Evolutionary conservation across 2,329 filamentous ascomycete species (phyloP), one percentile per base, ranked within the genome.

Genomic region (Cercospora brassicicola): DNA sequence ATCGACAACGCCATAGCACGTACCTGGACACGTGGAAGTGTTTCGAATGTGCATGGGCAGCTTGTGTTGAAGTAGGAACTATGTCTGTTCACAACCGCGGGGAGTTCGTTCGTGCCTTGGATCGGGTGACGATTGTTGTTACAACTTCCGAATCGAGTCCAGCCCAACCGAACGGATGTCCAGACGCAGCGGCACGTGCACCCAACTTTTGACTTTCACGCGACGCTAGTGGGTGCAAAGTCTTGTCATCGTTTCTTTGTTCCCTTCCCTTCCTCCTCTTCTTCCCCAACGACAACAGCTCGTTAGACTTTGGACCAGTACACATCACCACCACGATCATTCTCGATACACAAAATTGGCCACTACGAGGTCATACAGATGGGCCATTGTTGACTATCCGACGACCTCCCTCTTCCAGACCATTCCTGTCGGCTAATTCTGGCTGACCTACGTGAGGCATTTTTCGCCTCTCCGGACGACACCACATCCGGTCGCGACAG

Each of bases 351-450:
- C 33, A 45, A 23, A 42, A 20, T 30, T 8, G 28, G 30, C 59
- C 45, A 45, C 23, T 18, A 20, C 23, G 39, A 57, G 60, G 59
- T 65, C 62, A 42, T 31, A 56, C 68, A 53, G 56, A 73, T 72
- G 67, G 57, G 59, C 60, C 39, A 68, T 56, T 69, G 48, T 69
- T 73, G 71, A 73, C 71, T 73, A 65, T 60, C 71, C 71, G 71
- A 71, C 62, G 56, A 28, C 23, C 28, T 18, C 45, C 59, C 48
- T 39, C 36, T 53, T 57, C 59, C 48, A 60, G 33, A 36, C 63
- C 28, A 59, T 53, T 51, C 48, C 66, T 13, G 51, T 61, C 67
- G 26, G 48, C 67, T 62, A 63, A 69, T 67, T 31, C 71, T 71
- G 69, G 69, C 68, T 67, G 63, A 67, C 42, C 51, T 62, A 59